phyloP scores from a whole-genome alignment of 2,329 filamentous ascomycete species.

The Escovopsis sp. region DNA sequence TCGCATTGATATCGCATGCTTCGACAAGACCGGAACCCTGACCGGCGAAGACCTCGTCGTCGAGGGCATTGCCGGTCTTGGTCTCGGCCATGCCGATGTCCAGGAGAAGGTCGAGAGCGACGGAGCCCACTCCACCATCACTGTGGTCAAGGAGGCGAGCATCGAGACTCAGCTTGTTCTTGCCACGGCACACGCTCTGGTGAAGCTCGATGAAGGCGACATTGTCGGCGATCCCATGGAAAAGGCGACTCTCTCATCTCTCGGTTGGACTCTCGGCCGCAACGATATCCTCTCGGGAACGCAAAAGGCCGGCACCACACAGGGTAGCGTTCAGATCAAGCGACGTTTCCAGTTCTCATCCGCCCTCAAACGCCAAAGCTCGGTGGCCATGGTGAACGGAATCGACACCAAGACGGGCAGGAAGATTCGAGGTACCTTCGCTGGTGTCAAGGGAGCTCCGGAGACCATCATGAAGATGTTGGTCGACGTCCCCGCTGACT shows the following conservation, averaged over 20 bases:
- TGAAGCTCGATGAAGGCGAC: conserved; percentile 92
- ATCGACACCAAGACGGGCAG: conserved; percentile 58
- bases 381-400: conserved; percentile 68
- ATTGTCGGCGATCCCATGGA: conserved; percentile 98
- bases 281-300: conserved; percentile 69
- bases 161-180: conserved; percentile 84
- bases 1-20: conserved; percentile 90
- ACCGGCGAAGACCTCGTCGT: conserved; percentile 95
- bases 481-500: conserved; percentile 64
- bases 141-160: conserved; percentile 52
- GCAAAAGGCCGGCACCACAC: conserved; percentile 19
- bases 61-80: conserved; percentile 85
- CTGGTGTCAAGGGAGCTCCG: conserved; percentile 89
- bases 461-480: conserved; percentile 96
- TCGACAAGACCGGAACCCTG: conserved; percentile 95
- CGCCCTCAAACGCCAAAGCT: conserved; percentile 87
- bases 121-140: conserved; percentile 71
- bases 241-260: conserved; percentile 77
- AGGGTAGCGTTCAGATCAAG: conserved; percentile 80
- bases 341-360: conserved; percentile 98
- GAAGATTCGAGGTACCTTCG: conserved; percentile 75
- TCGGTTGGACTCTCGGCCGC: conserved; percentile 85
- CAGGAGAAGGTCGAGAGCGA: conserved; percentile 54
- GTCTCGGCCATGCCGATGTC: conserved; percentile 52
- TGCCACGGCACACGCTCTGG: conserved; percentile 86